These are phyloP conservation scores for Helminthosporium solani DNA, from an alignment of 2,329 filamentous ascomycete species.

Conservation along the genomic window DNA sequence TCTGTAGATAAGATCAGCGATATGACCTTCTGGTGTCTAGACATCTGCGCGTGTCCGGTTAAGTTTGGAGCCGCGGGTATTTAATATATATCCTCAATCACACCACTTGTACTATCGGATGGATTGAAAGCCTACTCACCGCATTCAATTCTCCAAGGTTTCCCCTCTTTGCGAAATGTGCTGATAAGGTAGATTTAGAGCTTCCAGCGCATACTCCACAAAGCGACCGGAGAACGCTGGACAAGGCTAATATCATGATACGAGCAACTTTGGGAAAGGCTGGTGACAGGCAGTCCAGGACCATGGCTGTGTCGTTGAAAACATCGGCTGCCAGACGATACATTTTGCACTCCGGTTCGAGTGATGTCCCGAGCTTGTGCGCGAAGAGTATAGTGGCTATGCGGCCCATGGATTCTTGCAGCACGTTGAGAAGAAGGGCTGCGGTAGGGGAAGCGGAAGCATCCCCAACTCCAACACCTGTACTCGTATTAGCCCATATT, in stretches of 20 bases:
- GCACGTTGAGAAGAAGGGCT: constrained; percentile 77
- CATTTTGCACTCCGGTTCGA: constrained; percentile 88
- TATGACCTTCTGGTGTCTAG: constrained; percentile 16
- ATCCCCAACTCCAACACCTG: constrained; percentile 80
- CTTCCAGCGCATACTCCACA: constrained; percentile 90
- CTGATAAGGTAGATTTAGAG: constrained; percentile 85
- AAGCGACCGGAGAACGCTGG: constrained; percentile 64
- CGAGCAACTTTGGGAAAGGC: constrained; percentile 62
- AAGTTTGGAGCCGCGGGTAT: constrained; percentile 8
- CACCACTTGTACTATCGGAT: constrained; percentile 9
- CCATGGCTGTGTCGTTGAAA: constrained; percentile 82
- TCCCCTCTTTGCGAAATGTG: constrained; percentile 83
- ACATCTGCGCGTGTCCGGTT: constrained; percentile 15
- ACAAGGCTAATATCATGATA: constrained; percentile 59
- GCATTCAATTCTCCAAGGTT: constrained; percentile 94
- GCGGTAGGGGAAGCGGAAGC: constrained; percentile 75
- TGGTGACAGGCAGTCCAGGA: constrained; percentile 82
- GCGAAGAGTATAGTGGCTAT: constrained; percentile 86
- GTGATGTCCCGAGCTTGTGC: constrained; percentile 74
- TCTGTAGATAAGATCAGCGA: constrained; percentile 43
- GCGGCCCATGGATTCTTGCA: constrained; percentile 79
- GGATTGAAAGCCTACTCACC: constrained; percentile 44
- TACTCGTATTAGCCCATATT: constrained; percentile 11
- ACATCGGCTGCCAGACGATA: constrained; percentile 85
- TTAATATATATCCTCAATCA: constrained; percentile 20